Evolutionary conservation across 2,329 filamentous ascomycete genomes (phyloP).

Genomic region (Clarireedia monteithiana): DNA sequence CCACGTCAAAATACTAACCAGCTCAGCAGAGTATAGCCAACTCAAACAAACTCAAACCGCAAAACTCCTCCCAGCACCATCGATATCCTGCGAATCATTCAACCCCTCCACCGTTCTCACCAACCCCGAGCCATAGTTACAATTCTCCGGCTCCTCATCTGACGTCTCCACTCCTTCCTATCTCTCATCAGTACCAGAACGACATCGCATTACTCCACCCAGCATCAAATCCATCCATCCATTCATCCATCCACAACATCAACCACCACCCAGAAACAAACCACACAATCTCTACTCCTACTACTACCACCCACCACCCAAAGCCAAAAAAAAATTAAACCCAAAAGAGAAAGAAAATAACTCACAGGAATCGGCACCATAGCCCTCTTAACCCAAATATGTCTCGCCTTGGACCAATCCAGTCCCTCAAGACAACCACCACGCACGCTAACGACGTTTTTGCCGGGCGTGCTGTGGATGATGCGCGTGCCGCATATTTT

Average conservation of each 20-base stretch:
- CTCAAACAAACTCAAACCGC: too few relatives aligned
- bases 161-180: conserved; percentile 48
- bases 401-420: conserved; percentile 51
- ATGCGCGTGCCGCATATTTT: conserved; percentile 57
- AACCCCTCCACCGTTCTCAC: too few relatives aligned
- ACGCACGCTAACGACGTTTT: conserved; percentile 57
- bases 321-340: neutral
- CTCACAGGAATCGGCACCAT: conserved; percentile 55
- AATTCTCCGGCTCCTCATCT: conserved; percentile 40
- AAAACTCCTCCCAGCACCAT: too few relatives aligned
- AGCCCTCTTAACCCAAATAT: conserved; percentile 37
- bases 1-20: too few relatives aligned
- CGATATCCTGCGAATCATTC: too few relatives aligned
- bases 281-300: neutral
- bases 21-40: too few relatives aligned
- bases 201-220: neutral
- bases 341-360: neutral
- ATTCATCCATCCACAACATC: too few relatives aligned
- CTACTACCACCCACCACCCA: neutral
- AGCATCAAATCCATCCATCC: neutral
- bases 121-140: neutral
- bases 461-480: conserved; percentile 52
- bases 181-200: neutral
- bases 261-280: too few relatives aligned
- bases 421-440: conserved; percentile 58